A percentile compares a stretch with the other conserved stretches of the same genome.
Conservation (phyloP, 305 asterid species). For the Solanum aculeatissimum region DNA sequence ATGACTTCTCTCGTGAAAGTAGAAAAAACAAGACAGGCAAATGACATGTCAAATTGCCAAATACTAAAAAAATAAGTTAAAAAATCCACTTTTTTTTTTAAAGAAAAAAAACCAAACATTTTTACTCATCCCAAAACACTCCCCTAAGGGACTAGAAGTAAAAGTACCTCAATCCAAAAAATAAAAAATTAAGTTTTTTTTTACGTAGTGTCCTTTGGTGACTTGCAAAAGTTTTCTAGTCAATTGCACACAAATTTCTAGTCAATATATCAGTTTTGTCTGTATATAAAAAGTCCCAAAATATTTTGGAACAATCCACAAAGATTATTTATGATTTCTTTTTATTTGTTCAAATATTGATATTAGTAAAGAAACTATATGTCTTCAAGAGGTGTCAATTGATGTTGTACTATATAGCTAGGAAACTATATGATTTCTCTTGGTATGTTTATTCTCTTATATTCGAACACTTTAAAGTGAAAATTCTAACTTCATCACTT, state of each 20-base stretch:
- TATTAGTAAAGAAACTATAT: too few relatives aligned
- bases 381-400: too few relatives aligned
- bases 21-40: neutral
- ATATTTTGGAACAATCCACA: neutral
- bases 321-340: neutral
- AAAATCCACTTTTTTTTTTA: too few relatives aligned
- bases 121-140: too few relatives aligned
- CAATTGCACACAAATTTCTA: neutral
- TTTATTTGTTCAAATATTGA: too few relatives aligned
- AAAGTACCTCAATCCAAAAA: neutral
- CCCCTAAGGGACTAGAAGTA: neutral
- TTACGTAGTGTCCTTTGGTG: neutral
- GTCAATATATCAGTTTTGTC: neutral
- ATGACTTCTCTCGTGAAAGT: neutral
- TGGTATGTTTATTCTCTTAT: neutral
- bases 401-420: neutral
- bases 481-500: neutral
- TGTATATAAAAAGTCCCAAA: neutral
- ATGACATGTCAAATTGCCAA: neutral
- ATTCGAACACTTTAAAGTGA: neutral
- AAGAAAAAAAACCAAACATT: too few relatives aligned
- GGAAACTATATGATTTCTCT: too few relatives aligned
- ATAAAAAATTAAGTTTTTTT: rapidly evolving
- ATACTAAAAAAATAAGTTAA: too few relatives aligned
- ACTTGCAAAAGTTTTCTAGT: neutral